Evolutionary conservation across 192 early-diverging fungal species (phyloP).

Genomic region (Kappamyces sp.): DNA sequence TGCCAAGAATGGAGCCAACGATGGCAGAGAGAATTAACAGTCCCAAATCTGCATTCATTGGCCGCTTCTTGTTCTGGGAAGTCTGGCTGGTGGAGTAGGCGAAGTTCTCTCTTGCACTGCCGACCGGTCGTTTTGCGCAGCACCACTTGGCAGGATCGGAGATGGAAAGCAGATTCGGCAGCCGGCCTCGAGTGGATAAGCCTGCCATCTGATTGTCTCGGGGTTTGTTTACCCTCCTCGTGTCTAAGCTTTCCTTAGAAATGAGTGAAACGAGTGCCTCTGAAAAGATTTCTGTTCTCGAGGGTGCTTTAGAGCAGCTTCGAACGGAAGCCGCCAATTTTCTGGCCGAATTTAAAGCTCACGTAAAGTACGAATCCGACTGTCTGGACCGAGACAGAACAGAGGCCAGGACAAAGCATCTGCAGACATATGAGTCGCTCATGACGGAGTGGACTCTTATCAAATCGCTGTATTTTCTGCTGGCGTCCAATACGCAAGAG

Average conservation of each 20-base stretch:
- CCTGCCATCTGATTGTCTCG: no score
- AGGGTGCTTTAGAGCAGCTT: conserved; percentile 10
- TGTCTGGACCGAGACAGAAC: conserved; percentile 1
- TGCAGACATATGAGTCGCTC: conserved; percentile 3
- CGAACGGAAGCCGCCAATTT: conserved; percentile 9
- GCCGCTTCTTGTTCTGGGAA: no score
- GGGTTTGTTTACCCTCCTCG: no score
- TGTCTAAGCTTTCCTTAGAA: not conserved
- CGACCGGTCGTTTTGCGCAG: no score
- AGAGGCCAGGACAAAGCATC: not conserved
- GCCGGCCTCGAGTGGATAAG: no score
- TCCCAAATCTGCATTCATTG: no score
- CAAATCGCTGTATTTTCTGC: not conserved
- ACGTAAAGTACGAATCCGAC: conserved; percentile 1
- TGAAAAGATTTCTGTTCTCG: conserved; percentile 5
- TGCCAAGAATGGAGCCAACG: no score
- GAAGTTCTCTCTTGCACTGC: no score
- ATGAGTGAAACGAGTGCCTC: conserved; percentile 8
- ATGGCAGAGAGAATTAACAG: no score
- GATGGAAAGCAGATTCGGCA: no score
- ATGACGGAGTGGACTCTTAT: conserved; percentile 7
- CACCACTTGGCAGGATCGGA: no score
- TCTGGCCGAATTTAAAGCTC: conserved; percentile 13
- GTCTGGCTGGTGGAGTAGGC: no score
- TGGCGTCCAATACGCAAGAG: conserved; percentile 6